Percentiles rank a stretch among this genome's conserved stretches.
Evolutionary conservation across 257 asterid genomes (phyloP).

Genomic region (Thymus mandschuricus): DNA sequence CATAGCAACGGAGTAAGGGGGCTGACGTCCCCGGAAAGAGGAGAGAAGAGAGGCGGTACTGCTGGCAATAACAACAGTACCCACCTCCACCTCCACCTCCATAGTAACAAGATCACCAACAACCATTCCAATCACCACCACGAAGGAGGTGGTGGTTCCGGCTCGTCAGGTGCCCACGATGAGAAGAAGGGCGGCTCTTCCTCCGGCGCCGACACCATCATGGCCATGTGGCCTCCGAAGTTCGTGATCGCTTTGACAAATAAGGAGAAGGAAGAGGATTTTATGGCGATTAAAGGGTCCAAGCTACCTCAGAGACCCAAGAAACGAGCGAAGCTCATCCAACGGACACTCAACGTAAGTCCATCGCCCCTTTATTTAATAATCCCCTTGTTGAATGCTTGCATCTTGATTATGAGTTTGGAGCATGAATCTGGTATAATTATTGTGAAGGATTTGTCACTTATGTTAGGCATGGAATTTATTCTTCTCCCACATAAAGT

Average conservation of each 20-base stretch:
- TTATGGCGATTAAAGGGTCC: conserved; percentile 87
- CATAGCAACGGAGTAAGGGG: conserved; percentile 52
- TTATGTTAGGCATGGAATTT: conserved; percentile 13
- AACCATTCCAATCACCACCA: conserved; percentile 29
- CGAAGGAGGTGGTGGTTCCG: conserved; percentile 65
- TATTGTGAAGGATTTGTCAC: conserved; percentile 5
- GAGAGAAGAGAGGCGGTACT: conserved; percentile 41
- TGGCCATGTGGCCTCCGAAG: conserved; percentile 81
- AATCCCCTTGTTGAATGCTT: conserved; percentile 9
- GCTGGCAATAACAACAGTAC: conserved; percentile 29
- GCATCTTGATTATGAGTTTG: conserved; percentile 17
- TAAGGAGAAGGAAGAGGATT: conserved; percentile 96
- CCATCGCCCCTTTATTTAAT: neutral
- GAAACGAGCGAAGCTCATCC: conserved; percentile 83
- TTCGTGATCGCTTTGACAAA: conserved; percentile 80
- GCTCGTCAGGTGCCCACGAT: conserved; percentile 59
- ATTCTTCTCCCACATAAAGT: neutral
- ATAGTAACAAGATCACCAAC: conserved; percentile 33
- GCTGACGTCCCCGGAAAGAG: conserved; percentile 46
- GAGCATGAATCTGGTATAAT: conserved; percentile 14
- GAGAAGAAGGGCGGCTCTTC: conserved; percentile 68
- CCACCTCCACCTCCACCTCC: conserved; percentile 32
- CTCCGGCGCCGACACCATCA: conserved; percentile 64
- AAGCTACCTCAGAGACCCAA: conserved; percentile 96
- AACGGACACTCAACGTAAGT: conserved; percentile 89